Conservation (phyloP, 139 green algal species). For the Micractinium conductrix region DNA sequence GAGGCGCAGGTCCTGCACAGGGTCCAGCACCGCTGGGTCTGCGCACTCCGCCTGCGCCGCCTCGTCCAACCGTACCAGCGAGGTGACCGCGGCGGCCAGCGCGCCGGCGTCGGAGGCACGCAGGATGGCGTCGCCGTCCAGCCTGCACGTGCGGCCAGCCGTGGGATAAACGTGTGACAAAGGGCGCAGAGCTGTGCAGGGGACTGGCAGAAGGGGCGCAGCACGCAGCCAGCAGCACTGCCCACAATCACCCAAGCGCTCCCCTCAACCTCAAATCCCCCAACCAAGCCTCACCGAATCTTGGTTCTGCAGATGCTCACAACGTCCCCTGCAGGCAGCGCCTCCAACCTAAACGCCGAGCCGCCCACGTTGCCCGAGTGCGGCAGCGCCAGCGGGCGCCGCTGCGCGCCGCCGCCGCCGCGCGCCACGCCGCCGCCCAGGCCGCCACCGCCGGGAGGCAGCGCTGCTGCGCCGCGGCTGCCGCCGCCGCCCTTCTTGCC, state of each 20-base stretch:
- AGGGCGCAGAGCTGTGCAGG: not conserved
- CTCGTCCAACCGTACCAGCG: slow-evolving; percentile 43
- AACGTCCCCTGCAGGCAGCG: slow-evolving; percentile 38
- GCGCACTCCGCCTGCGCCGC: slow-evolving; percentile 16
- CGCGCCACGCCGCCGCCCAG: slow-evolving; percentile 10
- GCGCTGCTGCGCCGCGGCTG: slow-evolving; percentile 10
- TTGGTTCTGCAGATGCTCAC: slow-evolving; percentile 69
- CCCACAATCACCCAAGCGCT: too few relatives aligned
- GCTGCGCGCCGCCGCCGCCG: not conserved
- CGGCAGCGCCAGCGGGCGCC: slow-evolving; percentile 59
- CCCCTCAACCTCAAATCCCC: not conserved
- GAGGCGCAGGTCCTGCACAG: slow-evolving; percentile 57
- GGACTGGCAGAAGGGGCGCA: not conserved
- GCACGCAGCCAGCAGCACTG: not conserved
- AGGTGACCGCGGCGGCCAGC: slow-evolving; percentile 44
- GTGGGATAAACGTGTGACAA: not conserved
- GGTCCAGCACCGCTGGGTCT: slow-evolving; percentile 39
- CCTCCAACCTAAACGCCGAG: slow-evolving; percentile 59
- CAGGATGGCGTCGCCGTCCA: slow-evolving; percentile 57
- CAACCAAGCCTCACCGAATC: slow-evolving; percentile 37
- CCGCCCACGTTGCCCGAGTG: slow-evolving; percentile 65
- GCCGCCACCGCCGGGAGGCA: slow-evolving; percentile 10
- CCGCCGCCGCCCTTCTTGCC: slow-evolving; percentile 15
- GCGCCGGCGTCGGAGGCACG: slow-evolving; percentile 26
- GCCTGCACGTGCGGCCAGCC: not conserved